Conservation (phyloP, 441 rosid species). For the Arabidopsis hybrid region DNA sequence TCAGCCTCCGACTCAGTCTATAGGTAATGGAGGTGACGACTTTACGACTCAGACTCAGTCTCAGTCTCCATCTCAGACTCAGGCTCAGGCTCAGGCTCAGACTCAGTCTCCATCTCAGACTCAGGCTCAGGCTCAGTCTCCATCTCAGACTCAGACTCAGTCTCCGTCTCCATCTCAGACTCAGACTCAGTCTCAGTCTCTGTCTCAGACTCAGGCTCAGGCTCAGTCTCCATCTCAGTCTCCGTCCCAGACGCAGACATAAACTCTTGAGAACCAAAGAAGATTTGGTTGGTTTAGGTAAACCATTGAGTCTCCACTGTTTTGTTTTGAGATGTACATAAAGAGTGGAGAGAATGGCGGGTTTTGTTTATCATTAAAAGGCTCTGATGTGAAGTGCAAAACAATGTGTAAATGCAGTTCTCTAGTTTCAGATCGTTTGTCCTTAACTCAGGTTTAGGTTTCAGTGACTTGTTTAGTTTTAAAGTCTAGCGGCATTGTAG, state of each 20-base stretch:
- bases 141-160: too few species aligned
- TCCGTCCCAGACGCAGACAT: not conserved
- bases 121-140: too few species aligned
- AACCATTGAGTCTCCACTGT: constrained; percentile 30
- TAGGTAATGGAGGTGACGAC: constrained; percentile 18
- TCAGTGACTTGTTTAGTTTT: constrained; percentile 1
- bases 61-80: not conserved
- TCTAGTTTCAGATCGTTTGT: constrained; percentile 21
- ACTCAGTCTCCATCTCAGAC: constrained; percentile 9
- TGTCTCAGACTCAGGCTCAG: not conserved
- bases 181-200: not conserved
- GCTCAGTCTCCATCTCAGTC: not conserved
- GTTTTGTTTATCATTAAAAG: not conserved
- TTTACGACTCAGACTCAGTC: not conserved
- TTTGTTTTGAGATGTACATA: constrained; percentile 40
- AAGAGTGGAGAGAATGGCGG: constrained; percentile 38
- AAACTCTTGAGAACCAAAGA: not conserved
- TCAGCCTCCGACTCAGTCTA: constrained; percentile 14
- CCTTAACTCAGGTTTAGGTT: constrained; percentile 26
- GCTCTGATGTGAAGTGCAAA: constrained; percentile 32
- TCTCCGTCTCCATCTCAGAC: constrained; percentile 3
- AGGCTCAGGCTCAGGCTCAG: not conserved
- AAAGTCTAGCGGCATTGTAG: constrained; percentile 6
- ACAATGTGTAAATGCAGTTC: constrained; percentile 38
- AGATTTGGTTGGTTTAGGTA: too few species aligned